These are phyloP conservation scores for Boletus insuetus DNA, from an alignment of 768 basidiomycete species.

Conservation along the genomic window DNA sequence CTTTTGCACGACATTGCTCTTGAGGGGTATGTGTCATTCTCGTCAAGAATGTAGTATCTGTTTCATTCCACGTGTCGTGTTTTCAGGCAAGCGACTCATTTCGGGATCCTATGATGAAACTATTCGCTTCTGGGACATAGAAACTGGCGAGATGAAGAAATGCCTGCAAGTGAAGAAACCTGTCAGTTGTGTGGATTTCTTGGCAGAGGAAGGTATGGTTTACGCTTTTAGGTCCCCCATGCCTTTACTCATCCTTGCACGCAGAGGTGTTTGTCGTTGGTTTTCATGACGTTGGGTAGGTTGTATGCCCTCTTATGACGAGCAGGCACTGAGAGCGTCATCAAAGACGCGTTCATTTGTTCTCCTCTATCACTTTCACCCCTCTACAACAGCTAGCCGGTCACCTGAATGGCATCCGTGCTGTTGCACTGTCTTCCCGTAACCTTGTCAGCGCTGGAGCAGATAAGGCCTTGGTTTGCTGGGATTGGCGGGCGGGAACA, in stretches of 20 bases:
- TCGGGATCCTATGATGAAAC: slow-evolving; percentile 92
- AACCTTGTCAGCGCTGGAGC: slow-evolving; percentile 84
- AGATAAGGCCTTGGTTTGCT: slow-evolving; percentile 73
- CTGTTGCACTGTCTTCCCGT: slow-evolving; percentile 80
- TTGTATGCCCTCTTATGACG: slow-evolving; percentile 1
- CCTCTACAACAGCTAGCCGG: slow-evolving; percentile 82
- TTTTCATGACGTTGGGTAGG: slow-evolving; percentile 88
- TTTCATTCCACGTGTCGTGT: background rate
- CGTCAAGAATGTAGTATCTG: background rate
- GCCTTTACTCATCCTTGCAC: slow-evolving; percentile 4
- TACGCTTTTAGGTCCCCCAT: background rate
- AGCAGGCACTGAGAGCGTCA: background rate
- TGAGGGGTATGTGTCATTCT: slow-evolving; percentile 43
- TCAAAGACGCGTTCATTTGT: slow-evolving; percentile 79
- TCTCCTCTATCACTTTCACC: slow-evolving; percentile 80
- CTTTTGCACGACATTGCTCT: slow-evolving; percentile 79
- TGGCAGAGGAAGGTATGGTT: slow-evolving; percentile 68
- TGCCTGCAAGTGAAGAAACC: slow-evolving; percentile 85
- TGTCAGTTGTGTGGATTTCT: slow-evolving; percentile 86
- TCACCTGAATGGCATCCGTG: slow-evolving; percentile 86
- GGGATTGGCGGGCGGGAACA: slow-evolving; percentile 86
- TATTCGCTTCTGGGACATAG: slow-evolving; percentile 89
- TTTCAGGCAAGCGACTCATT: slow-evolving; percentile 68
- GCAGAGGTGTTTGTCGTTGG: slow-evolving; percentile 88
- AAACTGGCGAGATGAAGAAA: slow-evolving; percentile 62